A percentile compares a stretch with the other conserved stretches of the same genome.
phyloP scores from a whole-genome alignment of 2,329 filamentous ascomycete species.

The Ceratocystis diversiconidia region DNA sequence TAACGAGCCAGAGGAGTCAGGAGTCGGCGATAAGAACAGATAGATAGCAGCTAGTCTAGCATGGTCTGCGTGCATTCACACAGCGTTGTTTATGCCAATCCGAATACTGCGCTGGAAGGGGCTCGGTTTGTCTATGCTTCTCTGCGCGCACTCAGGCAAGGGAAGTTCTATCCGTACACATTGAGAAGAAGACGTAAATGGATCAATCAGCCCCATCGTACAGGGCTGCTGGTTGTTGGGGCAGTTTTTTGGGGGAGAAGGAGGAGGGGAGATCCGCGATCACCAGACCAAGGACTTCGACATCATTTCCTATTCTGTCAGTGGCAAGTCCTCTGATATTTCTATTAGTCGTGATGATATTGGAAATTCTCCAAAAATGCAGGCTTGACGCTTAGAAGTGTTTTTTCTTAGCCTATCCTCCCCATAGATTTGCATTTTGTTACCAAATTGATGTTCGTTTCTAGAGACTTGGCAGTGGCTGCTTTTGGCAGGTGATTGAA shows the following conservation, averaged over 20 bases:
- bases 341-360: background rate
- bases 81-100: too few relatives aligned
- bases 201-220: background rate
- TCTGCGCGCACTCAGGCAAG: too few relatives aligned
- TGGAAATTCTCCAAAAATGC: background rate
- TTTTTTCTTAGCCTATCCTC: background rate
- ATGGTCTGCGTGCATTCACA: too few relatives aligned
- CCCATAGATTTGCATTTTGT: background rate
- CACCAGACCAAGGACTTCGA: background rate
- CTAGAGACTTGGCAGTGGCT: background rate
- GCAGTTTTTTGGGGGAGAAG: background rate
- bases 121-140: too few relatives aligned
- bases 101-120: too few relatives aligned
- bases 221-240: background rate
- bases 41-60: too few relatives aligned
- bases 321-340: background rate
- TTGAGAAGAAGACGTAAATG: background rate
- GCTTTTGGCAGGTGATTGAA: background rate
- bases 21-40: too few relatives aligned
- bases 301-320: background rate
- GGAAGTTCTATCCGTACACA: too few relatives aligned
- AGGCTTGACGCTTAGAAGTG: background rate
- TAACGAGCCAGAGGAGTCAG: too few relatives aligned
- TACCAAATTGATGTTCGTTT: background rate
- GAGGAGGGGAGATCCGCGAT: background rate